A percentile compares a stretch with the other conserved stretches of the same genome.
Conservation (phyloP, 192 early-diverging fungal species). For the Chytriomyces sp. region DNA sequence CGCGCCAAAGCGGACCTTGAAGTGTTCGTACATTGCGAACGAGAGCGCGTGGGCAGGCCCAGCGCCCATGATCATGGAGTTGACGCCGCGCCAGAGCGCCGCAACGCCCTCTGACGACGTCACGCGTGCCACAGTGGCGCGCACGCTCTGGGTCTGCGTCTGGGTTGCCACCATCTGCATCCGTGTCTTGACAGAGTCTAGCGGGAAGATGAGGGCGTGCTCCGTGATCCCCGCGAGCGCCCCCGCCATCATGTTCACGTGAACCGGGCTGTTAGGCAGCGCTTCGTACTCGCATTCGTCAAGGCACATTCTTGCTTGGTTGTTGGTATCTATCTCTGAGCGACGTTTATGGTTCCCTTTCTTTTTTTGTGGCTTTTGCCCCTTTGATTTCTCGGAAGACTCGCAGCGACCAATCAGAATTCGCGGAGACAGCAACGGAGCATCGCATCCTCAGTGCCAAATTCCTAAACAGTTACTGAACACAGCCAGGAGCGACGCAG, state of each 20-base stretch:
- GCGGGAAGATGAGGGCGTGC: slow-evolving; percentile 92
- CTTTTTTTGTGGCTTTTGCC: too few relatives aligned
- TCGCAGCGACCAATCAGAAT: too few relatives aligned
- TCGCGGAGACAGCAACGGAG: too few relatives aligned
- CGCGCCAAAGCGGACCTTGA: slow-evolving; percentile 74
- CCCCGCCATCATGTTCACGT: slow-evolving; percentile 85
- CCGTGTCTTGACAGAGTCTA: slow-evolving; percentile 94
- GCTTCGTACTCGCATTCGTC: slow-evolving; percentile 89
- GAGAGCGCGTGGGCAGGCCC: slow-evolving; percentile 96
- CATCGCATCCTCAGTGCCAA: too few relatives aligned
- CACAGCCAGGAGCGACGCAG: too few relatives aligned
- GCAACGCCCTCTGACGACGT: slow-evolving; percentile 74
- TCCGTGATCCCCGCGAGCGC: slow-evolving; percentile 97
- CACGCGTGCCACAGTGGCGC: slow-evolving; percentile 70
- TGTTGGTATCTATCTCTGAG: too few relatives aligned
- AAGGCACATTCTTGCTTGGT: neutral
- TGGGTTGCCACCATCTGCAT: slow-evolving; percentile 86
- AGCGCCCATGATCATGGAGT: slow-evolving; percentile 87
- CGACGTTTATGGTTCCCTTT: too few relatives aligned
- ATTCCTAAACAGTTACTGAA: too few relatives aligned
- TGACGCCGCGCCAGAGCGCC: slow-evolving; percentile 92
- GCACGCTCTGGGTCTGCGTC: slow-evolving; percentile 69
- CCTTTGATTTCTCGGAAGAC: too few relatives aligned
- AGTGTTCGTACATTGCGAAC: slow-evolving; percentile 92
- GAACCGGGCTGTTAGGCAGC: slow-evolving; percentile 80